These are phyloP conservation scores for Tetrahymena borealis DNA, from an alignment of 73 alveolate species.

Conservation along the genomic window DNA sequence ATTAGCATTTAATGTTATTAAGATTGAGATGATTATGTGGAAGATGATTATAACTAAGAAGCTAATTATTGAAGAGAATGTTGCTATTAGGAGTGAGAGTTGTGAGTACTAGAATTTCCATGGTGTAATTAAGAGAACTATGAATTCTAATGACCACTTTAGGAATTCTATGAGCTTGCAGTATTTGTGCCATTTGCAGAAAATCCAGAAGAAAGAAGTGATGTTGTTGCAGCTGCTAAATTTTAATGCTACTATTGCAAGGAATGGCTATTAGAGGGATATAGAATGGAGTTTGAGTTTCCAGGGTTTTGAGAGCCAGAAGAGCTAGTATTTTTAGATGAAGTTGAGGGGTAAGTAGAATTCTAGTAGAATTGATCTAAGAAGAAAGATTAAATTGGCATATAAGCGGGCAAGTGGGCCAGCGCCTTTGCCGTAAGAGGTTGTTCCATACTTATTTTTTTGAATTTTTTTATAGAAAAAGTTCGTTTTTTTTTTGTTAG, in stretches of 20 bases:
- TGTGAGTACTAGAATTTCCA: too few species aligned
- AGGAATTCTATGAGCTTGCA: too few species aligned
- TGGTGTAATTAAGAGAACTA: neutral
- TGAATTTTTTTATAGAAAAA: neutral
- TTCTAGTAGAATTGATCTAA: neutral
- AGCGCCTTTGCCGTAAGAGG: neutral
- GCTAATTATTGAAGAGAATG: neutral
- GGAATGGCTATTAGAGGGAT: neutral
- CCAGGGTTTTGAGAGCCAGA: neutral
- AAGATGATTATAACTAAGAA: neutral
- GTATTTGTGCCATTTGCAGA: neutral
- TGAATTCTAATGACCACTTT: neutral
- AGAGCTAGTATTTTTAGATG: neutral
- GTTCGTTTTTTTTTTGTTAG: neutral
- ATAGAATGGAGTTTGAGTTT: neutral
- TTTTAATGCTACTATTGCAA: neutral
- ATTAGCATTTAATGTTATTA: neutral
- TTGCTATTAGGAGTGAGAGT: too few species aligned
- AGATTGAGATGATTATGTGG: neutral
- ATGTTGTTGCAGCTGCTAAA: neutral
- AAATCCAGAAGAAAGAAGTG: neutral
- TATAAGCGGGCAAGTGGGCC: neutral
- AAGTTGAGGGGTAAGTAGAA: neutral
- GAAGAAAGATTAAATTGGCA: neutral
- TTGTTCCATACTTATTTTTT: neutral